A percentile compares a stretch with the other conserved stretches of the same genome.
These are phyloP conservation scores for Vigna mungo DNA, from an alignment of 306 rosid genomes.

Conservation along the genomic window DNA sequence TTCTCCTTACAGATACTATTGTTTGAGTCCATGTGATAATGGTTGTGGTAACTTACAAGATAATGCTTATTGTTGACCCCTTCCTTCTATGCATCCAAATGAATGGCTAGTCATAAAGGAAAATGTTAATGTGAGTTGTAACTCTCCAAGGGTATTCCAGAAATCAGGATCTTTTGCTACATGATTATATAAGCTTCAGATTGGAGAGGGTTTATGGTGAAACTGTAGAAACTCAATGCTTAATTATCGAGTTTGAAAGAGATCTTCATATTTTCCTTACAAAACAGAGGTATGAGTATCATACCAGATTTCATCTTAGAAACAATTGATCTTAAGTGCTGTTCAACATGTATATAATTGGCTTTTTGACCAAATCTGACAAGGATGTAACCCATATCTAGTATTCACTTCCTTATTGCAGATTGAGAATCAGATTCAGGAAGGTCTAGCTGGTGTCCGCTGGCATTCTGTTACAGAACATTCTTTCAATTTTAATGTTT, in stretches of 20 bases:
- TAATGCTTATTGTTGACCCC: slow-evolving; percentile 18
- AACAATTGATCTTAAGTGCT: too few relatives aligned
- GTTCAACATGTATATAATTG: too few relatives aligned
- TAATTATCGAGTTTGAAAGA: not conserved
- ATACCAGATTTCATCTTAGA: too few relatives aligned
- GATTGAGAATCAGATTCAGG: not conserved
- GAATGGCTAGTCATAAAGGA: not conserved
- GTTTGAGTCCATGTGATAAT: not conserved
- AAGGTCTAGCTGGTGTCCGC: slow-evolving; percentile 15
- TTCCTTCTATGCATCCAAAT: slow-evolving; percentile 24
- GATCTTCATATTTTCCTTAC: too few relatives aligned
- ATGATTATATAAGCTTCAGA: not conserved
- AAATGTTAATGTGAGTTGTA: not conserved
- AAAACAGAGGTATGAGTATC: not conserved
- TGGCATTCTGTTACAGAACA: not conserved
- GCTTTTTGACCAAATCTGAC: too few relatives aligned
- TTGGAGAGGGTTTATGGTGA: not conserved
- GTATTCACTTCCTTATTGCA: not conserved
- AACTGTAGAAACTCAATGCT: not conserved
- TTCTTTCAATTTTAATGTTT: too few relatives aligned
- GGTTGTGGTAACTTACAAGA: slow-evolving; percentile 9
- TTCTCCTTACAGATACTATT: slow-evolving; percentile 27
- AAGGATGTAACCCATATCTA: not conserved
- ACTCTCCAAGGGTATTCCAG: slow-evolving; percentile 5
- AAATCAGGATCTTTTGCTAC: slow-evolving; percentile 8